Evolutionary conservation across 129 eudicot genomes (phyloP).

Genomic region (Cynara cardunculus): DNA sequence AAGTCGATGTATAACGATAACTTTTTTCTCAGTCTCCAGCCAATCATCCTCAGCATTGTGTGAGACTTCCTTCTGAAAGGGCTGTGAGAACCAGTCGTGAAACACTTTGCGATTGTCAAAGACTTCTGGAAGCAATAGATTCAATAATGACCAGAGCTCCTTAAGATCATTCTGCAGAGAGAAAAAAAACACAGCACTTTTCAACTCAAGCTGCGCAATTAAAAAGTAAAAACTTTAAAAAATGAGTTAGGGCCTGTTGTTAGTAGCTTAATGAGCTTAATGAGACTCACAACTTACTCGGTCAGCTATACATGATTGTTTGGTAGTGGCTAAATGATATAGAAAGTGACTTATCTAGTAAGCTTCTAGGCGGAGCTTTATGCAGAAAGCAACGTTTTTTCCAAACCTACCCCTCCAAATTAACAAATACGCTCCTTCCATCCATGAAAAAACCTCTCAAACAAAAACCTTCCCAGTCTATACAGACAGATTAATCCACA

Average conservation of each 20-base stretch:
- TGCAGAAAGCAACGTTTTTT: too few relatives aligned
- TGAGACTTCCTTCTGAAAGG: constrained; percentile 83
- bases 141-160: constrained; percentile 94
- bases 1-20: constrained; percentile 90
- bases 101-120: constrained; percentile 95
- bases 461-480: too few relatives aligned
- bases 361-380: too few relatives aligned
- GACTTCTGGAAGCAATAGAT: constrained; percentile 94
- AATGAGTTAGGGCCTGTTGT: background rate
- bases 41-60: constrained; percentile 91
- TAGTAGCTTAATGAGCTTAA: too few relatives aligned
- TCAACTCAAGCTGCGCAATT: constrained; percentile 11
- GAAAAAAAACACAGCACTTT: background rate
- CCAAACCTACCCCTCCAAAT: too few relatives aligned
- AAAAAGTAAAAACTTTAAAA: background rate
- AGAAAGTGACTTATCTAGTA: too few relatives aligned
- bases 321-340: too few relatives aligned
- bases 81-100: constrained; percentile 99
- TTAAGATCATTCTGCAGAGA: constrained; percentile 88
- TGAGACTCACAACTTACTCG: too few relatives aligned
- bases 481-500: too few relatives aligned
- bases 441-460: too few relatives aligned
- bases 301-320: too few relatives aligned
- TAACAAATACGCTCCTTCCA: too few relatives aligned
- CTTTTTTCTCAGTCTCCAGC: constrained; percentile 99